phyloP scores from a whole-genome alignment of 257 asterid genomes.

The Thymus mandschuricus region DNA sequence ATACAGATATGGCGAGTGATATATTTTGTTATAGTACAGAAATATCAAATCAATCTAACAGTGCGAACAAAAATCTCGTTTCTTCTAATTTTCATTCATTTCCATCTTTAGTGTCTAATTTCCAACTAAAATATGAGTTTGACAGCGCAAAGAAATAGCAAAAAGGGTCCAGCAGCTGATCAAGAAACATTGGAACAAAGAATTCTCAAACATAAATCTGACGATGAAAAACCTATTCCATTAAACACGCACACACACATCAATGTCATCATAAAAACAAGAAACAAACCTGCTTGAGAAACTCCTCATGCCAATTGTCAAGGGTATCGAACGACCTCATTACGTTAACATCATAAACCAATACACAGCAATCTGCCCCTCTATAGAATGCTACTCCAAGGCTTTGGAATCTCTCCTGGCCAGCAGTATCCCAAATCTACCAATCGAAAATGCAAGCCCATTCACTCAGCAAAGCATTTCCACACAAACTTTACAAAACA shows the following conservation, averaged over 20 bases:
- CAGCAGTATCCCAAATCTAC: slow-evolving; percentile 98
- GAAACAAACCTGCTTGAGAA: slow-evolving; percentile 82
- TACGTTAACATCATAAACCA: slow-evolving; percentile 90
- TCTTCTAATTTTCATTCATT: not conserved
- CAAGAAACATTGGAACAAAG: not conserved
- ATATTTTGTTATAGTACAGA: not conserved
- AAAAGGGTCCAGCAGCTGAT: not conserved
- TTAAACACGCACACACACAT: not conserved
- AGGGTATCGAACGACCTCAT: slow-evolving; percentile 90
- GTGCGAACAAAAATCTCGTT: not conserved
- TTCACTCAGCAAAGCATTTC: slow-evolving; percentile 2
- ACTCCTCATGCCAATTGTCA: slow-evolving; percentile 97
- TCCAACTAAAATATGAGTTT: not conserved
- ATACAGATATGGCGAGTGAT: not conserved
- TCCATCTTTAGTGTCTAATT: not conserved
- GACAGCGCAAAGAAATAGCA: not conserved
- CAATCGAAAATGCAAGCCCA: slow-evolving; percentile 31
- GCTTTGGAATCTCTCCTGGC: slow-evolving; percentile 98
- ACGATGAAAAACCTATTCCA: not conserved
- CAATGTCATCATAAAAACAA: not conserved
- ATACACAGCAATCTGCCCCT: slow-evolving; percentile 97
- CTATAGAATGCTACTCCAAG: slow-evolving; percentile 96
- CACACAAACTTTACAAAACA: not conserved
- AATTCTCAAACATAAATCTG: not conserved
- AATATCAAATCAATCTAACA: not conserved